Evolutionary conservation across 306 rosid genomes (phyloP).

Genomic region (Pyrus communis): DNA sequence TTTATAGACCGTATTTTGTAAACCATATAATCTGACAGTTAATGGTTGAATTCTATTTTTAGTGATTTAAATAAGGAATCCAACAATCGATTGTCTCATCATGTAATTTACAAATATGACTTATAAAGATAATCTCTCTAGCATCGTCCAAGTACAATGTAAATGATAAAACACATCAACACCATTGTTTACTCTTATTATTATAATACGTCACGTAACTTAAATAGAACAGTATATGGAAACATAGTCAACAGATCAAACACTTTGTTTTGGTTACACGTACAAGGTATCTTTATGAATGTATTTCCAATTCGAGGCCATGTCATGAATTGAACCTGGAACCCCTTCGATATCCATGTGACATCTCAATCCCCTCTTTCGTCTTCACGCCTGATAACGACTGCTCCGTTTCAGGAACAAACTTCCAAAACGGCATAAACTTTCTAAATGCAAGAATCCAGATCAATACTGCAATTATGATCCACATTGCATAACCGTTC

Average conservation of each 20-base stretch:
- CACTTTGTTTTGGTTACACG: not conserved
- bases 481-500: no score
- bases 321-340: not conserved
- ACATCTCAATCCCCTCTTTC: not conserved
- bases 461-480: not conserved
- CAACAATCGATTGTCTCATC: no score
- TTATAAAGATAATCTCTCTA: no score
- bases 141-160: no score
- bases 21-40: no score
- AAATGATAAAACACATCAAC: no score
- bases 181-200: no score
- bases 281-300: not conserved
- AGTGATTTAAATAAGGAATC: no score
- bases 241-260: not conserved
- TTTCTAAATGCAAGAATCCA: not conserved
- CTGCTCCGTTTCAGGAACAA: not conserved
- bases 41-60: no score
- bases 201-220: no score
- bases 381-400: not conserved
- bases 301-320: not conserved
- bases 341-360: not conserved
- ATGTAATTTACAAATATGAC: no score
- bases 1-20: no score
- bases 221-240: not conserved
- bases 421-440: not conserved